Evolutionary conservation across 140 eudicot species (phyloP).

Genomic region (Erigeron philadelphicus): DNA sequence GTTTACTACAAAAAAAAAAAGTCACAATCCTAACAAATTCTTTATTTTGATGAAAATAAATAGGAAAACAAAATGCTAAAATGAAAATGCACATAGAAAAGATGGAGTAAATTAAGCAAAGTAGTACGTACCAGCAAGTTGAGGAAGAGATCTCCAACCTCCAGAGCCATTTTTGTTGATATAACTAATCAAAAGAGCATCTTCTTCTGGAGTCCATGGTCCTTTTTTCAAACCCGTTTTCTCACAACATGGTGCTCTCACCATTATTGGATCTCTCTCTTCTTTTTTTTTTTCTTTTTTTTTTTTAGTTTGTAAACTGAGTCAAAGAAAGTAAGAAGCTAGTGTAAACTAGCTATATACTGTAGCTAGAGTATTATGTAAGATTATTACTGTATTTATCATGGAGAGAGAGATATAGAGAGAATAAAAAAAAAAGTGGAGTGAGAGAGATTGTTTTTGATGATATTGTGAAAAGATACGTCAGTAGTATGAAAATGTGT

Average conservation of each 20-base stretch:
- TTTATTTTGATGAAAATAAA: too few species aligned
- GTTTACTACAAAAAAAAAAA: too few species aligned
- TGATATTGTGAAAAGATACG: conserved; percentile 32
- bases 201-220: conserved; percentile 86
- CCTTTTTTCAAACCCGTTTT: conserved; percentile 78
- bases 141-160: conserved; percentile 88
- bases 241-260: conserved; percentile 75
- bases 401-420: background rate
- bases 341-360: background rate
- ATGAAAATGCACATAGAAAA: background rate
- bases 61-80: background rate
- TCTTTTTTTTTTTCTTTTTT: background rate
- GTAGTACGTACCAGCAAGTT: conserved; percentile 54
- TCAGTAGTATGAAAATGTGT: conserved; percentile 16
- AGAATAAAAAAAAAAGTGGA: too few species aligned
- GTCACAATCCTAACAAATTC: too few species aligned
- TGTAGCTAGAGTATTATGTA: background rate
- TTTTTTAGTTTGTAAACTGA: too few species aligned
- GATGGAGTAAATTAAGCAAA: too few species aligned
- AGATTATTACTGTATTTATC: background rate
- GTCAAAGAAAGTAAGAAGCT: too few species aligned
- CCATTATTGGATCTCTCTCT: conserved; percentile 50
- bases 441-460: too few species aligned
- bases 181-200: conserved; percentile 45
- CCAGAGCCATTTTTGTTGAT: conserved; percentile 72